Evolutionary conservation across 2,329 filamentous ascomycete species (phyloP).

Genomic region (Zymoseptoria passerinii): DNA sequence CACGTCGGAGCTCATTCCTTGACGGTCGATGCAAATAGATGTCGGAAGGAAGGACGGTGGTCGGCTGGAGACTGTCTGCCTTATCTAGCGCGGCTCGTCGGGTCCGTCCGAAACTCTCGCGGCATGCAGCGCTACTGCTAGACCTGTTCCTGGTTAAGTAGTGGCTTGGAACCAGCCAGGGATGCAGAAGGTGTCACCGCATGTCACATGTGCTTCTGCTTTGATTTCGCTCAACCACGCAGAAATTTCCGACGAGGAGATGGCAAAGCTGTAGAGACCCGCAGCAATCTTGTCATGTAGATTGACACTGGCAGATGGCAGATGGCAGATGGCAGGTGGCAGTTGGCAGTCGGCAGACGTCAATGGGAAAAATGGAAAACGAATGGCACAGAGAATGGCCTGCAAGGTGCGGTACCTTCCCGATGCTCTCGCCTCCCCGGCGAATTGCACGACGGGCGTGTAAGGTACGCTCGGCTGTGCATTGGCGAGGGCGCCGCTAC

Average conservation of each 20-base stretch:
- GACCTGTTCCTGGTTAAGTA: too few species aligned
- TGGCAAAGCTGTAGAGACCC: not conserved
- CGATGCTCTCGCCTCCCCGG: not conserved
- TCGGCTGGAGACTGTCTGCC: not conserved
- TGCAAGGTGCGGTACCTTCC: not conserved
- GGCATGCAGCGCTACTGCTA: not conserved
- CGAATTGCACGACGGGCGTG: not conserved
- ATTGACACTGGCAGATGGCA: too few species aligned
- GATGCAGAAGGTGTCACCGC: not conserved
- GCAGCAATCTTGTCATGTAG: not conserved
- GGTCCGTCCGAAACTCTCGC: not conserved
- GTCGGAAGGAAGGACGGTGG: not conserved
- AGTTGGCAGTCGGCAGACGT: not conserved
- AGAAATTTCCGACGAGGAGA: not conserved
- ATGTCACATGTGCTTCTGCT: not conserved
- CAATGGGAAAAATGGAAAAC: not conserved
- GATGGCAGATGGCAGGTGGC: too few species aligned
- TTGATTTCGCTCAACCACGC: not conserved
- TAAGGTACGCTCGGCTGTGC: not conserved
- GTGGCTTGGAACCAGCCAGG: not conserved
- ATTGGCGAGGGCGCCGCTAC: not conserved
- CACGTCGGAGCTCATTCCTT: not conserved
- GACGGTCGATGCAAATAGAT: not conserved
- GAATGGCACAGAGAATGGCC: not conserved
- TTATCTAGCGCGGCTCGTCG: not conserved